Percentiles rank a stretch among this genome's conserved stretches.
phyloP scores from a whole-genome alignment of 2,329 filamentous ascomycete species.

The Ceratocystis destructans region DNA sequence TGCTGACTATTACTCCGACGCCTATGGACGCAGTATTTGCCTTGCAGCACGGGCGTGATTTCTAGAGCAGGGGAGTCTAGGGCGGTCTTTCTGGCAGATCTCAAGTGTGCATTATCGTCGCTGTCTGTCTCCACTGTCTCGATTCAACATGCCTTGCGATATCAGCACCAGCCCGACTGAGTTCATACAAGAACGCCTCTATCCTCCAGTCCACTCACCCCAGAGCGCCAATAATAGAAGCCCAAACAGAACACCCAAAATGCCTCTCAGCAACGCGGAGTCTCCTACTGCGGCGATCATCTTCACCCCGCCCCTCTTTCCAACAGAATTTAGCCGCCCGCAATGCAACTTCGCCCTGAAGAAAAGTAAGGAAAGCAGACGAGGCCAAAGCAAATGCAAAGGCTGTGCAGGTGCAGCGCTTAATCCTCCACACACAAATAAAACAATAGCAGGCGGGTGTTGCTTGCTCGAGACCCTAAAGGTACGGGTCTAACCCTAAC shows the following conservation, averaged over 20 bases:
- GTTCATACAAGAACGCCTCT: too few relatives aligned
- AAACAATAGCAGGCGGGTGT: not conserved
- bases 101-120: too few relatives aligned
- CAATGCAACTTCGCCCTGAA: not conserved
- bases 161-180: too few relatives aligned
- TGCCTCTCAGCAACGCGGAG: not conserved
- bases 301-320: not conserved
- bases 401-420: not conserved
- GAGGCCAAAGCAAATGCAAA: not conserved
- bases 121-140: too few relatives aligned
- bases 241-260: not conserved
- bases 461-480: not conserved
- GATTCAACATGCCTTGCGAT: too few relatives aligned
- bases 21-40: not conserved
- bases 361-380: not conserved
- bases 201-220: not conserved
- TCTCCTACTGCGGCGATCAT: not conserved
- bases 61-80: not conserved
- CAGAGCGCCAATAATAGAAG: not conserved
- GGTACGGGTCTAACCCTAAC: not conserved
- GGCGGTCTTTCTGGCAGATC: not conserved
- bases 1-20: not conserved
- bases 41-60: not conserved
- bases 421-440: slow-evolving; percentile 1
- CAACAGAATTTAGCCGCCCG: not conserved